A percentile compares a stretch with the other conserved stretches of the same genome.
Evolutionary conservation across 805 yeast genomes (phyloP).

Genomic region (Candida railenensis): DNA sequence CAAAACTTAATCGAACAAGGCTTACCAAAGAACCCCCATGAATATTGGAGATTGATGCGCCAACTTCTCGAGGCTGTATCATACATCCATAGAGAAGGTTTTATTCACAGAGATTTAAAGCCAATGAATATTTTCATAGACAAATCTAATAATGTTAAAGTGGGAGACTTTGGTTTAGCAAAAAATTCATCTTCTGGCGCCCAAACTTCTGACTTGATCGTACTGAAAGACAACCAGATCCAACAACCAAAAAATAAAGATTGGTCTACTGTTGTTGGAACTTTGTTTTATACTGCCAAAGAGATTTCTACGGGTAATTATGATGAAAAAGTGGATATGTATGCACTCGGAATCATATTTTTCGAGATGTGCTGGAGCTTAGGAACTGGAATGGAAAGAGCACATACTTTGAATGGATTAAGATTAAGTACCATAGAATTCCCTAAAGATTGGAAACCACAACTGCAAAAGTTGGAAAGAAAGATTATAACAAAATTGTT

Average conservation of each 20-base stretch:
- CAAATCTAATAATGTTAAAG: conserved; percentile 80
- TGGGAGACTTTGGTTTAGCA: conserved; percentile 97
- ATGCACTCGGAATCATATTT: conserved; percentile 89
- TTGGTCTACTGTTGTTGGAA: conserved; percentile 89
- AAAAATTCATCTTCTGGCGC: conserved; percentile 55
- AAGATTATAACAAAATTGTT: conserved; percentile 65
- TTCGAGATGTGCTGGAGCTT: conserved; percentile 90
- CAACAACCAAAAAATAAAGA: conserved; percentile 51
- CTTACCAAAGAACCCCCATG: conserved; percentile 65
- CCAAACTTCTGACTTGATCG: conserved; percentile 11
- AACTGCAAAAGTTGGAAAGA: conserved; percentile 56
- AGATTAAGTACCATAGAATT: conserved; percentile 61
- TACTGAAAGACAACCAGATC: conserved; percentile 41
- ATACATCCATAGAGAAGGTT: conserved; percentile 90
- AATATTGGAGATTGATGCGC: conserved; percentile 86
- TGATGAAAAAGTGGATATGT: conserved; percentile 93
- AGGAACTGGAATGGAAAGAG: conserved; percentile 93
- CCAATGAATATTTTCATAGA: conserved; percentile 97
- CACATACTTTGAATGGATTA: conserved; percentile 62
- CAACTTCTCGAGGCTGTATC: conserved; percentile 87
- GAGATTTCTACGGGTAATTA: conserved; percentile 83
- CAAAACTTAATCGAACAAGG: conserved; percentile 77
- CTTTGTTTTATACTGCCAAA: conserved; percentile 87
- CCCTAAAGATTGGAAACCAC: conserved; percentile 63
- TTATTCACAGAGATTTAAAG: conserved; percentile 91